phyloP scores from a whole-genome alignment of 108 stramenopile species.

The Cylindrotheca closterium region DNA sequence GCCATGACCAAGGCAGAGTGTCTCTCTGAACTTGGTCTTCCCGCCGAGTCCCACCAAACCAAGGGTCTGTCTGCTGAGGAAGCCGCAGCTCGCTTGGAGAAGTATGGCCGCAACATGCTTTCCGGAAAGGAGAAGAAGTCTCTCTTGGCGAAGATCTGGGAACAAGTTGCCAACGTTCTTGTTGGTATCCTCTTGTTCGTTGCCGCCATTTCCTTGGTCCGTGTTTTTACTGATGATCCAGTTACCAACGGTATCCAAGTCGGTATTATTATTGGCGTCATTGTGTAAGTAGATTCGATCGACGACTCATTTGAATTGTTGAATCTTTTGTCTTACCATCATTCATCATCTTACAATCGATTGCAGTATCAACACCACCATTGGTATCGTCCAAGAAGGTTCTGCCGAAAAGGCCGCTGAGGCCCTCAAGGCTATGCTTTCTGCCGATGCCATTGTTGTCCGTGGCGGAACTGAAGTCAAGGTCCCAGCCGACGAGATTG shows the following conservation, averaged over 20 bases:
- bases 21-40: conserved; percentile 35
- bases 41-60: conserved; percentile 33
- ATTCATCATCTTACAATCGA: conserved; percentile 3
- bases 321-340: background rate
- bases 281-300: conserved; percentile 35
- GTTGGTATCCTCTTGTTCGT: conserved; percentile 76
- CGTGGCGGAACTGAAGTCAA: conserved; percentile 69
- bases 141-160: conserved; percentile 73
- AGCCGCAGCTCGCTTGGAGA: conserved; percentile 52
- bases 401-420: conserved; percentile 80
- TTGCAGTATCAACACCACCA: conserved; percentile 62
- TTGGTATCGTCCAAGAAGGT: conserved; percentile 83
- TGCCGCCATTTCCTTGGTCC: conserved; percentile 63
- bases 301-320: background rate
- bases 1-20: conserved; percentile 52
- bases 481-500: conserved; percentile 59
- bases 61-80: conserved; percentile 55
- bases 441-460: conserved; percentile 64
- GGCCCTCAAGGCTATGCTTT: conserved; percentile 80
- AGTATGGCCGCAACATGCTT: conserved; percentile 76
- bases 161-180: conserved; percentile 77
- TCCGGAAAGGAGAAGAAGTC: conserved; percentile 68
- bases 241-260: conserved; percentile 69
- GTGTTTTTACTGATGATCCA: conserved; percentile 35
- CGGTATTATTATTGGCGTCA: conserved; percentile 63